Base-by-base conservation (phyloP, 805 yeast genomes). In the Wickerhamiella qilinensis region DNA sequence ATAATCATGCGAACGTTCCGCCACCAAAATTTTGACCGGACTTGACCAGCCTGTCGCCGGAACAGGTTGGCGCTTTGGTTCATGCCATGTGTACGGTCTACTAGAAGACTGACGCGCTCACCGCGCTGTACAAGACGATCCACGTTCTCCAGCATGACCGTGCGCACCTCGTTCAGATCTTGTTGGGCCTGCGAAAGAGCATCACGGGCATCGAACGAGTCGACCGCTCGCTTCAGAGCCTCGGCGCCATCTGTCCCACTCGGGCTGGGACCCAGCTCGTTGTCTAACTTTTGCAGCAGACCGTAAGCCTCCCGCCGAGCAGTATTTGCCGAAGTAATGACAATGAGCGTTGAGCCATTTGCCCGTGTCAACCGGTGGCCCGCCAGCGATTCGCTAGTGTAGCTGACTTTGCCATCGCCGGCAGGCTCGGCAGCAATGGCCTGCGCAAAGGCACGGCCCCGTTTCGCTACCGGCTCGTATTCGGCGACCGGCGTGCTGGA, bases 51-150 rank as follows among this genome's bases (percentile, higher is more conserved):
- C 42, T 73, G 68, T 45, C 77, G 72, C 46, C 82, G 74, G 54
- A 83, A 83, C 20, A 77, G 68, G 58, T 64, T 69, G 7, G 91
- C 72, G 27, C 73, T 71, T 30, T 70, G 66, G 46, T 75, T 80
- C 55, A 83, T 66, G 38, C 74, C 65, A 44, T 79, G 77, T 1
- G 94, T 84, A 55, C 83, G 83, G 55, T 77, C 81, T 22, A 83
- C 88, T 45, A 83, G 63, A 30, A 69, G 57, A 46, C 73, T 70
- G 42, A 83, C 72, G 38, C 80, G 68, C 50, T 83, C 94, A 17
- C 93, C 93, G 37, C 94, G 68, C 46, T 73, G 74, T 47, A 83
- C 60, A 20, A 84, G 67, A 52, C 73, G 67, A 48, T 75, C 83
- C 38, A 79, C 74, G 50, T 79, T 80, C 43, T 76, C 80, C 42